A percentile compares a stretch with the other conserved stretches of the same genome.
Evolutionary conservation across 345 rosid species (phyloP).

Genomic region (Hibiscus tridactylites): DNA sequence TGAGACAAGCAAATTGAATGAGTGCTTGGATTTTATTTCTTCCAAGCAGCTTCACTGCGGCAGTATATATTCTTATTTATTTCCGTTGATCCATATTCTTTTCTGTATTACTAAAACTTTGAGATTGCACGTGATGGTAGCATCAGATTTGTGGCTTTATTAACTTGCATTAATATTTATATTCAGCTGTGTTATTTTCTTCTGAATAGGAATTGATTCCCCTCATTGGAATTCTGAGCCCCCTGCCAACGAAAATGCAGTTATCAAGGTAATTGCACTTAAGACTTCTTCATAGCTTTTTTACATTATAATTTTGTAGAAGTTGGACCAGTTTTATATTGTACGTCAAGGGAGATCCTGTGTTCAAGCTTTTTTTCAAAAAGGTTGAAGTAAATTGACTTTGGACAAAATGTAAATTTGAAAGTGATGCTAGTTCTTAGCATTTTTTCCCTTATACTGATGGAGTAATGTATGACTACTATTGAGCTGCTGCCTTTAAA

Average conservation of each 20-base stretch:
- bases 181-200: background rate
- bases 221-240: conserved; percentile 35
- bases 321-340: background rate
- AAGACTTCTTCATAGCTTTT: background rate
- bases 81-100: background rate
- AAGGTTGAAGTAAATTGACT: background rate
- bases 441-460: background rate
- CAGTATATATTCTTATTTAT: conserved; percentile 29
- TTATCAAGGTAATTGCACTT: conserved; percentile 42
- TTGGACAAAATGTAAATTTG: background rate
- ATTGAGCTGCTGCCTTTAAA: background rate
- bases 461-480: background rate
- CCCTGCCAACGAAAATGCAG: conserved; percentile 28
- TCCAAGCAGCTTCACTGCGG: conserved; percentile 92
- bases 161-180: background rate
- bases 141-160: background rate
- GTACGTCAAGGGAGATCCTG: background rate
- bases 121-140: conserved; percentile 17
- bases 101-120: background rate
- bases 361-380: background rate
- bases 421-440: background rate
- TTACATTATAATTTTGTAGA: background rate
- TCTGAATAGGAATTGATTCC: conserved; percentile 38
- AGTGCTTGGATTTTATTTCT: conserved; percentile 86
- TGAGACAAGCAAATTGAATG: conserved; percentile 82